Evolutionary conservation across 1,284 basidiomycete species (phyloP).

Genomic region (Ceratobasidium sp.): DNA sequence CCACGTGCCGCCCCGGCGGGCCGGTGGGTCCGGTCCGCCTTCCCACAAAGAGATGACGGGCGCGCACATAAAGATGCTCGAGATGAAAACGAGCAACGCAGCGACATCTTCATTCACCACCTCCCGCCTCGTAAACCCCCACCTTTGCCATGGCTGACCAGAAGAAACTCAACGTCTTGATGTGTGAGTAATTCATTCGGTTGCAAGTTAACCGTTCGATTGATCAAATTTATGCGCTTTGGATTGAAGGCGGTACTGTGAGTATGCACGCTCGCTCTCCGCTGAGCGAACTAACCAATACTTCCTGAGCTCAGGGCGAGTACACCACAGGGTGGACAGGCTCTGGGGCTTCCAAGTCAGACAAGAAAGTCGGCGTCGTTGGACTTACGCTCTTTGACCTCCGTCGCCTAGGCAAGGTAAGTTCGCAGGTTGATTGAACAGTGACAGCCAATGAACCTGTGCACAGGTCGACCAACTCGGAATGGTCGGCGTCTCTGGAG

Average conservation of each 20-base stretch:
- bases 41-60: slow-evolving; percentile 7
- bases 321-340: slow-evolving; percentile 95
- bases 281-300: background rate
- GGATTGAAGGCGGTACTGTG: slow-evolving; percentile 48
- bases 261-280: slow-evolving; percentile 37
- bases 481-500: slow-evolving; percentile 83
- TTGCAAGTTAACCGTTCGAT: slow-evolving; percentile 1
- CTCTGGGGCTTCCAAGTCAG: slow-evolving; percentile 89
- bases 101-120: background rate
- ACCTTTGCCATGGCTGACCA: slow-evolving; percentile 49
- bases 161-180: slow-evolving; percentile 72
- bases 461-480: slow-evolving; percentile 72
- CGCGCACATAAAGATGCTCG: slow-evolving; percentile 30
- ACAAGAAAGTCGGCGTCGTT: slow-evolving; percentile 91
- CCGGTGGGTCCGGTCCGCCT: slow-evolving; percentile 6
- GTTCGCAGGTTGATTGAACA: slow-evolving; percentile 49
- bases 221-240: slow-evolving; percentile 12
- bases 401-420: slow-evolving; percentile 83
- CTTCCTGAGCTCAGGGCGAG: slow-evolving; percentile 67
- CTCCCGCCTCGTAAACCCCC: slow-evolving; percentile 9
- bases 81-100: slow-evolving; percentile 21
- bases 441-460: slow-evolving; percentile 2
- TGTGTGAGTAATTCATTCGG: slow-evolving; percentile 65
- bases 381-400: slow-evolving; percentile 91
- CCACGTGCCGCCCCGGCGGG: slow-evolving; percentile 32